Evolutionary conservation across 768 basidiomycete species (phyloP).

Genomic region (Boletus pseudopeckii): DNA sequence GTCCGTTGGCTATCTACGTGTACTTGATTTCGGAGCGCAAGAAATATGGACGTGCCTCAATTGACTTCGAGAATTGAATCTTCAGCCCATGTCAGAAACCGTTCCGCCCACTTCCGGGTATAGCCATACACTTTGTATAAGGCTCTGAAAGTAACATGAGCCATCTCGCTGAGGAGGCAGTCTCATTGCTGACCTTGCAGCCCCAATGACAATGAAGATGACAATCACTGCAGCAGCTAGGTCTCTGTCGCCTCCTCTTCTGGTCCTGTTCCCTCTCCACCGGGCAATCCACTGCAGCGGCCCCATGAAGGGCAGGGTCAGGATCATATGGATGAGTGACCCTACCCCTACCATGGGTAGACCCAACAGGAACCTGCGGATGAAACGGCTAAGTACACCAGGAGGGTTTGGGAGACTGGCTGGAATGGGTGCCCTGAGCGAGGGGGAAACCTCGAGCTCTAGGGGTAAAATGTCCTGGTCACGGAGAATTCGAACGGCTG

Average conservation of each 20-base stretch:
- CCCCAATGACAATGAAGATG: slow-evolving; percentile 57
- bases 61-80: slow-evolving; percentile 78
- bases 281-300: slow-evolving; percentile 71
- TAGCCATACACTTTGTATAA: slow-evolving; percentile 65
- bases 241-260: slow-evolving; percentile 56
- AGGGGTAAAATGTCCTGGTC: slow-evolving; percentile 48
- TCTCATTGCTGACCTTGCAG: slow-evolving; percentile 48
- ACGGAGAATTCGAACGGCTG: slow-evolving; percentile 58
- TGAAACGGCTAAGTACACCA: slow-evolving; percentile 51
- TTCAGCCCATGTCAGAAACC: slow-evolving; percentile 66
- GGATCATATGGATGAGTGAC: slow-evolving; percentile 69
- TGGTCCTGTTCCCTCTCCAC: slow-evolving; percentile 52
- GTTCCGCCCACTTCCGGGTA: slow-evolving; percentile 57
- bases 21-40: slow-evolving; percentile 13
- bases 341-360: slow-evolving; percentile 75
- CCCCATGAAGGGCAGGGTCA: slow-evolving; percentile 59
- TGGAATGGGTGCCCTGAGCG: slow-evolving; percentile 19
- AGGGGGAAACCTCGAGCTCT: slow-evolving; percentile 16
- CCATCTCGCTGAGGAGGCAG: background rate
- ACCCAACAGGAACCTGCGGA: slow-evolving; percentile 73
- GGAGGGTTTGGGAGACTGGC: slow-evolving; percentile 31
- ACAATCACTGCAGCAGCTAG: slow-evolving; percentile 64
- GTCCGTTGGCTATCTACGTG: slow-evolving; percentile 12
- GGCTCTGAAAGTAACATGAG: slow-evolving; percentile 44
- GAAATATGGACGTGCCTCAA: slow-evolving; percentile 25